A percentile compares a stretch with the other conserved stretches of the same genome.
Evolutionary conservation across 495 filamentous ascomycete genomes (phyloP).

Genomic region (Tuber umbilicatum): DNA sequence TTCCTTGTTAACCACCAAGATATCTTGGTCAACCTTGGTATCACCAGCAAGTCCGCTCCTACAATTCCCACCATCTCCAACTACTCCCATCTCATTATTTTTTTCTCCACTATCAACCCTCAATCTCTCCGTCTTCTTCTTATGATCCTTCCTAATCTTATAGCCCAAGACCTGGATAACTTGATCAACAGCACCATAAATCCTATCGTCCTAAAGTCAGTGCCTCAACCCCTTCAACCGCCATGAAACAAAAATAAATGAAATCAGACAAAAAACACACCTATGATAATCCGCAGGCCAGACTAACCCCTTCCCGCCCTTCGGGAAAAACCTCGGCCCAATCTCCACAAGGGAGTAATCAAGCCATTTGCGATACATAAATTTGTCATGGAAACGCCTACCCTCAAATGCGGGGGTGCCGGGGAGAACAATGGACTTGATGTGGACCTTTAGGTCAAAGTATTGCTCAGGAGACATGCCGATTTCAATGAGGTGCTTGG

Average conservation of each 20-base stretch:
- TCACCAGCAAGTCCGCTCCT: no score
- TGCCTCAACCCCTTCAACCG: no score
- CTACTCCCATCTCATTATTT: no score
- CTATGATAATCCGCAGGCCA: not conserved
- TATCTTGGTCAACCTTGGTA: not conserved
- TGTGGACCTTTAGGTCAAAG: not conserved
- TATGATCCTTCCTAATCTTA: not conserved
- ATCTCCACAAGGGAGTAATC: not conserved
- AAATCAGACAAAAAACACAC: not conserved
- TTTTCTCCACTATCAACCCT: no score
- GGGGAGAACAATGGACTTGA: not conserved
- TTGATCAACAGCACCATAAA: not conserved
- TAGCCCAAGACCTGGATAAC: not conserved
- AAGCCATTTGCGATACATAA: not conserved
- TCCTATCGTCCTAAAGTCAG: not conserved
- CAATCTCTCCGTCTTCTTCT: not conserved
- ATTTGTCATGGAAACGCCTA: not conserved
- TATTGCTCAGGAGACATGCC: not conserved
- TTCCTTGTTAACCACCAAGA: no score
- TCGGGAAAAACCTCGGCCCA: not conserved
- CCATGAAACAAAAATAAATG: no score
- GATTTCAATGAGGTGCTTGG: not conserved
- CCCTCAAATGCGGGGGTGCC: not conserved
- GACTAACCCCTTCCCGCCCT: not conserved
- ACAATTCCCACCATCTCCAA: not conserved